Evolutionary conservation across 768 basidiomycete species (phyloP), one percentile per base, ranked within the genome.

Genomic region (Termitomyces heimii): DNA sequence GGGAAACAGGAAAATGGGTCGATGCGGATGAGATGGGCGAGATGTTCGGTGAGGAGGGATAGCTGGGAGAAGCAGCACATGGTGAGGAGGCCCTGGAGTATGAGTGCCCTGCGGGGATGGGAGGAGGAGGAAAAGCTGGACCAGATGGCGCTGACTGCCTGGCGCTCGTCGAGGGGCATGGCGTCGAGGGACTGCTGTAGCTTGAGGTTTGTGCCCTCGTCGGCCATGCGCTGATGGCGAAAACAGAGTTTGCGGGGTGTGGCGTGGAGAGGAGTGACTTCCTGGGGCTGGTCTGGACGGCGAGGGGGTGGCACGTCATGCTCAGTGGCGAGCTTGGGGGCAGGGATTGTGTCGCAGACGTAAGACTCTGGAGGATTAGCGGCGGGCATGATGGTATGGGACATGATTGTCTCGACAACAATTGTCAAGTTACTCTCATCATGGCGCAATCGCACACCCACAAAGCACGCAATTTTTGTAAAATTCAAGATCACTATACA

Each of bases 41-140:
- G 90, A 53, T 94, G 89, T 61, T 97, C 92, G 31, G 94, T 89
- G 57, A 99, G 87, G 50, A 98, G 89, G 28, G 97, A 98, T 29
- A 99, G 86, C 67, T 99, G 94, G 47, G 92, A 95, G 77, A 97
- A 98, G 74, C 97, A 98, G 71, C 95, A 98, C 94, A 99, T 98
- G 16, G 97, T 98, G 63, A 99, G 85, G 57, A 99, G 82, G 40
- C 97, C 97, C 65, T 92, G 92, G 49, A 99, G 88, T 68, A 98
- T 98, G 68, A 98, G 85, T 54, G 90, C 92, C 37, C 97, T 83
- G 35, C 91, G 85, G 5, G 89, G 84, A 65, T 98, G 94, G 0
- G 94, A 86, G 1, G 96, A 96, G 0, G 92, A 91, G 20, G 94
- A 96, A 73, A 99, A 99, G 65, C 86, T 93, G 62, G 94, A 90